Conservation (phyloP, 2,329 filamentous ascomycete genomes). For the Diaporthe amygdali region DNA sequence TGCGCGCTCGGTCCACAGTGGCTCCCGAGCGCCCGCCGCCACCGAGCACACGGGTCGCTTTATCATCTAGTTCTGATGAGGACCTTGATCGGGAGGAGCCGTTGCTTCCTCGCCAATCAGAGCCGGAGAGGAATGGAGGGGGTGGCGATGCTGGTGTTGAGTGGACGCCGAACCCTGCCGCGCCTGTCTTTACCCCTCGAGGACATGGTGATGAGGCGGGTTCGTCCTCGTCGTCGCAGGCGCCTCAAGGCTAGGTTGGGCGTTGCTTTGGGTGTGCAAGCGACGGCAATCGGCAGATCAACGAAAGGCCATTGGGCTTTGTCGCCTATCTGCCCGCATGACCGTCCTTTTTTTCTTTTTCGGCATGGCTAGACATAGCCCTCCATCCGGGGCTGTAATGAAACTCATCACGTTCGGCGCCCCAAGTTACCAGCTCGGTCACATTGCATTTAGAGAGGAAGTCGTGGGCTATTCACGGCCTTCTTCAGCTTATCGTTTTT, state of each 20-base stretch:
- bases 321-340: neutral
- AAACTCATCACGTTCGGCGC: neutral
- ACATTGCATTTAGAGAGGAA: no score
- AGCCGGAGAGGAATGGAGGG: neutral
- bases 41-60: neutral
- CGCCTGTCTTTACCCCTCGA: neutral
- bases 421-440: neutral
- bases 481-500: neutral
- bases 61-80: neutral
- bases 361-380: neutral
- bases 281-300: neutral
- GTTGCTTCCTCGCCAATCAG: neutral
- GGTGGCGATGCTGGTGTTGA: neutral
- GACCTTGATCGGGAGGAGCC: neutral
- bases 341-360: neutral
- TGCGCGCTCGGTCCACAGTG: neutral
- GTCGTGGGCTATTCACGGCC: neutral
- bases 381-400: neutral
- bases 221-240: neutral
- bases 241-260: neutral
- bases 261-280: neutral
- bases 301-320: neutral
- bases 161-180: neutral
- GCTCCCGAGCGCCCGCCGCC: neutral
- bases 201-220: neutral